Base-by-base conservation (phyloP, 2,329 filamentous ascomycete species). In the Endoconidiophora polonica region DNA sequence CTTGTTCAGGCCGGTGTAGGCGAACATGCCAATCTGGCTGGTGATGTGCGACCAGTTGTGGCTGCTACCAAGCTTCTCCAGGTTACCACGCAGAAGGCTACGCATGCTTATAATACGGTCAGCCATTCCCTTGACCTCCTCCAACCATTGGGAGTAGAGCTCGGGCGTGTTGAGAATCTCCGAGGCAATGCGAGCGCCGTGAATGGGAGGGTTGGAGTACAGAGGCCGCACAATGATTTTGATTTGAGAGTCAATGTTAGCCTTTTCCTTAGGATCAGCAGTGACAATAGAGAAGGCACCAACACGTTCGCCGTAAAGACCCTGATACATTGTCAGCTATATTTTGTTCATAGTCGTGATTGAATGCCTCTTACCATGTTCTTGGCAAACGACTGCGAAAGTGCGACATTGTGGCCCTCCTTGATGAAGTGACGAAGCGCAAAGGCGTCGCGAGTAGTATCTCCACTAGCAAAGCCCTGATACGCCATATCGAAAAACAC, bases 401-500 rank as follows among this genome's bases (percentile, higher is more conserved):
- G 79, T 62, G 79, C 81, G 63, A 91, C 79, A 63, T 86, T 78
- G 72, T 94, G 87, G 60, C 90, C 90, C 70, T 95, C 73, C 69
- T 86, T 76, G 65, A 95, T 79, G 66, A 98, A 98, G 74, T 95
- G 75, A 58, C 91, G 81, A 58, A 96, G 76, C 54, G 91, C 86
- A 64, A 90, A 96, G 56, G 91, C 91, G 65, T 98, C 90, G 67
- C 81, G 81, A 73, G 93, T 78, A 56, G 85, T 91, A 69, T 94
- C 78, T 58, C 90, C 90, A 56, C 83, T 91, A 59, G 90, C 90
- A 63, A 98, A 96, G 60, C 90, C 90, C 71, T 98, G 90, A 76
- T 98, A 98, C 56, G 90, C 90, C 88, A 95, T 95, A 68, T 96
- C 90, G 71, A 96, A 98, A 78, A 98, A 95, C 60, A 86, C 81